Percentiles rank a stretch among this genome's conserved stretches.
Conservation (phyloP, 176 grass and related monocot genomes). For the Oropetium thomaeum region DNA sequence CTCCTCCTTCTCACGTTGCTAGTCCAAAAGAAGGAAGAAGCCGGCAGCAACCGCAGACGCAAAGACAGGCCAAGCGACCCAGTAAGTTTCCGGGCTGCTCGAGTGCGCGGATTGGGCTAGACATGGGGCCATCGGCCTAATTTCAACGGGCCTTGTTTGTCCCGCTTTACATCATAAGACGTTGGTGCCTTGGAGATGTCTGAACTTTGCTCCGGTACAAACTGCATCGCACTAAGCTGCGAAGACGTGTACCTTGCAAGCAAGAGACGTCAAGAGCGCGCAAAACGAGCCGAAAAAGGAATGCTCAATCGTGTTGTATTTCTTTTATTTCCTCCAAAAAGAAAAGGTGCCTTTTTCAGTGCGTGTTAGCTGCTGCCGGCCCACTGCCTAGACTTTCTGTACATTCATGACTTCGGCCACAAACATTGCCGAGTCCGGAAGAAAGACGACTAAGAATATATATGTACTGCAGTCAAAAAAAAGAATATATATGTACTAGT, state of each 20-base stretch:
- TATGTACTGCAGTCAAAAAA: too few relatives aligned
- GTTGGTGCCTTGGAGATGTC: background rate
- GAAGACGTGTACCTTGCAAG: slow-evolving; percentile 26
- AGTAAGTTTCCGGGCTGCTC: background rate
- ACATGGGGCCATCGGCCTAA: background rate
- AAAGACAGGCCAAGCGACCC: background rate
- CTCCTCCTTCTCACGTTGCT: too few relatives aligned
- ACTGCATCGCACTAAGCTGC: background rate
- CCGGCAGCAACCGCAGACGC: too few relatives aligned
- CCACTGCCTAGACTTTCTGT: background rate
- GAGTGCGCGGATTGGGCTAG: background rate
- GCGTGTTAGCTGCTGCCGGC: background rate
- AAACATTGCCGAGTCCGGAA: background rate
- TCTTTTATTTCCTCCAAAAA: background rate
- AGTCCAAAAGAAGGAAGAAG: too few relatives aligned
- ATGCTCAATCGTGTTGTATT: background rate
- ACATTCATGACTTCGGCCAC: background rate
- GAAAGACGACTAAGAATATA: too few relatives aligned
- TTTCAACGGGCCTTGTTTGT: background rate
- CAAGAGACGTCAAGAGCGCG: background rate
- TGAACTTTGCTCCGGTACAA: background rate
- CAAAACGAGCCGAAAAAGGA: background rate
- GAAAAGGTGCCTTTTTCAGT: background rate
- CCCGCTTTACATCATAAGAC: background rate
- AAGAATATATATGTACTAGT: too few relatives aligned